Percentiles rank a stretch among this genome's conserved stretches.
These are phyloP conservation scores for Penicillium silybi DNA, from an alignment of 495 filamentous ascomycete species.

Conservation along the genomic window DNA sequence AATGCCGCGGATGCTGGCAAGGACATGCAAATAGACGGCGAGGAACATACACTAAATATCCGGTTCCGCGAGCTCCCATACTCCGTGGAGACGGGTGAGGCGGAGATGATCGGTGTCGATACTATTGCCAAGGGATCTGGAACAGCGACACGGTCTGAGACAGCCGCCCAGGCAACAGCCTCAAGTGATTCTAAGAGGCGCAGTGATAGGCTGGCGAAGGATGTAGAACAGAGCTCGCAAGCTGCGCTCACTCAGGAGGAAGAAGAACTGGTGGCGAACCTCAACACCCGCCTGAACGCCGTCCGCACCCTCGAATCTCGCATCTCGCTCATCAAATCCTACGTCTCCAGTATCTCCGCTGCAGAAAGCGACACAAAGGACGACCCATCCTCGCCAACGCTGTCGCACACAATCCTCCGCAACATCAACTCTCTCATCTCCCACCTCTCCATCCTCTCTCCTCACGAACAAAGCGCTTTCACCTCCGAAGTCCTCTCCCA, in stretches of 20 bases:
- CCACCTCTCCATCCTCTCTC: slow-evolving; percentile 51
- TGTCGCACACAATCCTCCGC: slow-evolving; percentile 51
- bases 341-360: slow-evolving; percentile 68
- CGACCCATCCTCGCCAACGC: slow-evolving; percentile 15
- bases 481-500: slow-evolving; percentile 62
- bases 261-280: slow-evolving; percentile 67
- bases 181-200: slow-evolving; percentile 2
- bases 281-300: slow-evolving; percentile 87
- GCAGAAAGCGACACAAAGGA: slow-evolving; percentile 44
- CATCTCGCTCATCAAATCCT: slow-evolving; percentile 74
- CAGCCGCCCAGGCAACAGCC: slow-evolving; percentile 6
- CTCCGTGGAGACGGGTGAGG: slow-evolving; percentile 85
- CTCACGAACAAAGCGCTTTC: slow-evolving; percentile 52
- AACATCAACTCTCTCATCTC: slow-evolving; percentile 54
- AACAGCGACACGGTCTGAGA: slow-evolving; percentile 54
- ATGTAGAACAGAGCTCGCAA: slow-evolving; percentile 33
- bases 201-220: slow-evolving; percentile 31
- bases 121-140: slow-evolving; percentile 80
- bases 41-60: slow-evolving; percentile 52
- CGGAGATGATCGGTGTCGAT: slow-evolving; percentile 96
- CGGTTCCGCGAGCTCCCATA: slow-evolving; percentile 82
- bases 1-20: slow-evolving; percentile 54
- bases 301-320: slow-evolving; percentile 86
- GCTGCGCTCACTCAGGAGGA: slow-evolving; percentile 68
- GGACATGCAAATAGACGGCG: slow-evolving; percentile 70